Evolutionary conservation across 805 yeast genomes (phyloP), one percentile per base, ranked within the genome.

Genomic region (Kodamaea kaohsiungensis): DNA sequence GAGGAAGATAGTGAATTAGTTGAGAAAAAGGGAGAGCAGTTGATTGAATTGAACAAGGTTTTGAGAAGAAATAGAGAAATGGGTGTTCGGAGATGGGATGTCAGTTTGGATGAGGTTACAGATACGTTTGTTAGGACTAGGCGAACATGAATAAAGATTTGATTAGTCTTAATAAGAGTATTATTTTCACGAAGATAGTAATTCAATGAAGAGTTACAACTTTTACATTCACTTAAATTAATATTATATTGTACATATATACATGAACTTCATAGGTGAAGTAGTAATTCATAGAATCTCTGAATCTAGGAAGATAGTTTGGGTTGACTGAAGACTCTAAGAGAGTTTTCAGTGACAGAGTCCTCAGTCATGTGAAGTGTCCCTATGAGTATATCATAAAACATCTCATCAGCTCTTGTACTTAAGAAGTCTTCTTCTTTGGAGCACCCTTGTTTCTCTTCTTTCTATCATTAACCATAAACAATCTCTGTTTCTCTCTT

Each of bases 391-490:
- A n/a, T n/a, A n/a, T n/a, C n/a, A n/a, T n/a, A n/a, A n/a, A n/a
- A n/a, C n/a, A n/a, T n/a, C n/a, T n/a, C n/a, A n/a, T n/a, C n/a
- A n/a, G n/a, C n/a, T n/a, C n/a, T n/a, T n/a, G n/a, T 30, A 10
- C 10, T 30, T 30, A 30, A 8, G 35, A 30, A 8, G 35, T 57
- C 73, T 80, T 83, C 78, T 89, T 89, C 77, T 86, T 83, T 62
- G 95, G 96, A 10, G 95, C 91, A 70, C 93, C 92, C 72, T 89
- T 89, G 71, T 90, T 92, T 83, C 95, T 88, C 81, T 88, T 86
- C 78, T 85, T 88, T 71, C 89, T 80, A 53, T 73, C 77, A 35
- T 65, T 83, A 18, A 84, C 85, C 83, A 84, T 84, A 55, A 76
- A 80, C 57, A 87, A 65, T 70, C 96, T 80, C 70, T 86, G 85